Conservation (phyloP, 805 yeast genomes). For the Yarrowia sp. region DNA sequence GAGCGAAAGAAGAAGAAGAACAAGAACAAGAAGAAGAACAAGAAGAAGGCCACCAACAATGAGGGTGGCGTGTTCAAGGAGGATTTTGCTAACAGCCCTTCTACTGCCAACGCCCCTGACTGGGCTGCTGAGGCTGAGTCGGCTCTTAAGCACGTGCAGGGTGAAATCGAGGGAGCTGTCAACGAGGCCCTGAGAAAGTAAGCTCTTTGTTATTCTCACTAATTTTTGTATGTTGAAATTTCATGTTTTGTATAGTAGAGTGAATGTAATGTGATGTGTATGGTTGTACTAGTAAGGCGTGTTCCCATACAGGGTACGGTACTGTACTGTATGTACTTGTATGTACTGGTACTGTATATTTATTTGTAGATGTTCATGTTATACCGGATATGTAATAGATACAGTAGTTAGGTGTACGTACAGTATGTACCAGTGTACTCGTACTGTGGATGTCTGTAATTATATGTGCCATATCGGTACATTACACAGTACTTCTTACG, state of each 20-base stretch:
- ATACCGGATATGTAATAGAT: too few species aligned
- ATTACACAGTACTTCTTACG: too few species aligned
- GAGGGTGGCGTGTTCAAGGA: slow-evolving; percentile 24
- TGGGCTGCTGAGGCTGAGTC: slow-evolving; percentile 27
- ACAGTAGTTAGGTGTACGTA: too few species aligned
- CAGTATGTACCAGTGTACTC: too few species aligned
- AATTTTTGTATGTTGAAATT: slow-evolving; percentile 22
- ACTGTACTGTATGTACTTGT: not conserved
- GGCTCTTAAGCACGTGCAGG: slow-evolving; percentile 25
- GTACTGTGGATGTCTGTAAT: too few species aligned
- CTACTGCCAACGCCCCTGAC: slow-evolving; percentile 18
- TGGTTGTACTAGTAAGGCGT: not conserved
- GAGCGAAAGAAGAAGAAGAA: slow-evolving; percentile 23
- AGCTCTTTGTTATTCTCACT: slow-evolving; percentile 8
- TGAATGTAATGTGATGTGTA: not conserved
- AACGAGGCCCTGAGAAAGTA: slow-evolving; percentile 22
- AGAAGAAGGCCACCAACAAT: slow-evolving; percentile 15
- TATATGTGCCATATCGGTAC: too few species aligned
- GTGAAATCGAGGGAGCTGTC: slow-evolving; percentile 25
- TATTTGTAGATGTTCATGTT: too few species aligned
- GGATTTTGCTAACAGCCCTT: slow-evolving; percentile 21
- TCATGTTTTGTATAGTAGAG: slow-evolving; percentile 23
- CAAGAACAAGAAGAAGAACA: slow-evolving; percentile 2
- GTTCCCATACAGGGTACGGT: not conserved
- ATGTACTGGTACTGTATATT: too few species aligned